Evolutionary conservation across 1,284 basidiomycete species (phyloP).

Genomic region (Moesziomyces antarcticus): DNA sequence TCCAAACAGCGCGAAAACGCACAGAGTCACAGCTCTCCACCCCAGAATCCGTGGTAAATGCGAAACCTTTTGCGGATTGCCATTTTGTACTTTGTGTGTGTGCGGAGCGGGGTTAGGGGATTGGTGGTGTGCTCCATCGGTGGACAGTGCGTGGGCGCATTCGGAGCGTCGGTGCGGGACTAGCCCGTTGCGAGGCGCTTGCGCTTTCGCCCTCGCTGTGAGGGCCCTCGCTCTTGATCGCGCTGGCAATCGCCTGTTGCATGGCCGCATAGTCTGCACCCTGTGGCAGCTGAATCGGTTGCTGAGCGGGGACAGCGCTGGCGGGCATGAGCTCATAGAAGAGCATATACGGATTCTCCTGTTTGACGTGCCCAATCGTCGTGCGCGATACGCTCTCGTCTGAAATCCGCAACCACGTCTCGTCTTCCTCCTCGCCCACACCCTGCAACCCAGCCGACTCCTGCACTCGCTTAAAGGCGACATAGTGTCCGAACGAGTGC

Average conservation of each 20-base stretch:
- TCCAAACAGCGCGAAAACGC: constrained; percentile 39
- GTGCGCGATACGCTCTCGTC: constrained; percentile 57
- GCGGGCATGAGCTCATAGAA: constrained; percentile 57
- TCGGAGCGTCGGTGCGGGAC: constrained; percentile 15
- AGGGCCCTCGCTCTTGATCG: constrained; percentile 7
- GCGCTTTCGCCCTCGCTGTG: not conserved
- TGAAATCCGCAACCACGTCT: constrained; percentile 59
- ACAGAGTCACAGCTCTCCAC: not conserved
- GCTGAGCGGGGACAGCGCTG: not conserved
- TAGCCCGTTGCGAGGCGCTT: constrained; percentile 1
- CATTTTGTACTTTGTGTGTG: not conserved
- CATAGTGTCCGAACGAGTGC: constrained; percentile 65
- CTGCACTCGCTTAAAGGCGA: constrained; percentile 54
- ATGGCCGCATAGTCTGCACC: constrained; percentile 23
- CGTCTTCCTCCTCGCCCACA: constrained; percentile 4
- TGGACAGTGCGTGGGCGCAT: constrained; percentile 34
- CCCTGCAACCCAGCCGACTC: not conserved
- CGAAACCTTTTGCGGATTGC: no score
- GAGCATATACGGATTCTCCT: constrained; percentile 64
- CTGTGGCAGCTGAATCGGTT: constrained; percentile 12
- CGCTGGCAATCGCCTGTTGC: constrained; percentile 29
- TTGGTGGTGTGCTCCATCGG: constrained; percentile 36
- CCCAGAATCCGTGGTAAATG: no score
- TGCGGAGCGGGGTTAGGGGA: not conserved
- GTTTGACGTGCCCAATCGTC: constrained; percentile 51